Percentiles rank a stretch among this genome's conserved stretches.
phyloP scores from a whole-genome alignment of 768 basidiomycete genomes.

The Rhodotorula toruloides region DNA sequence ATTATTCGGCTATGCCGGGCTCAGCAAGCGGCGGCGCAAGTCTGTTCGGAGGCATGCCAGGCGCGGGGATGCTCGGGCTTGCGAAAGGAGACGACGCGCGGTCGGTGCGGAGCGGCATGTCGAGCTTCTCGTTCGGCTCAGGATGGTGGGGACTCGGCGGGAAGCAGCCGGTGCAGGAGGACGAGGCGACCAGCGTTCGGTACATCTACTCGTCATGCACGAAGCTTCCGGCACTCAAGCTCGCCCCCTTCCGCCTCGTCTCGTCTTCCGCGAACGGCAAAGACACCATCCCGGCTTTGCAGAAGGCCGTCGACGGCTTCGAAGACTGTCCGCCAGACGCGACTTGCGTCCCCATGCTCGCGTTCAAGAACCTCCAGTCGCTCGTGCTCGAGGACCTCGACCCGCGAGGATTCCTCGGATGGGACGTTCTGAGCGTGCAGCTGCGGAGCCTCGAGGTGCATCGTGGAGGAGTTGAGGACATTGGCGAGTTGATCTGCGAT shows the following conservation, averaged over 20 bases:
- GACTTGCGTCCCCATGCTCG: constrained; percentile 69
- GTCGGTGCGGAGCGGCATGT: not conserved
- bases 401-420: constrained; percentile 72
- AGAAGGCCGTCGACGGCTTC: constrained; percentile 63
- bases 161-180: not conserved
- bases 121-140: constrained; percentile 59
- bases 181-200: constrained; percentile 64
- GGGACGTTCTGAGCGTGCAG: constrained; percentile 69
- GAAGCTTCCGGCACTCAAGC: constrained; percentile 68
- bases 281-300: not conserved
- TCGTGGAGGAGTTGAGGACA: constrained; percentile 74
- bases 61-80: constrained; percentile 5
- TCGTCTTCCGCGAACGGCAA: not conserved
- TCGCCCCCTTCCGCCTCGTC: constrained; percentile 28
- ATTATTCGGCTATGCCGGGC: constrained; percentile 51
- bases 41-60: constrained; percentile 11
- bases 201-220: constrained; percentile 86
- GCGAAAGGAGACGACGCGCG: not conserved
- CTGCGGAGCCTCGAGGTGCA: constrained; percentile 68
- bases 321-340: constrained; percentile 60
- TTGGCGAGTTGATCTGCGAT: constrained; percentile 68
- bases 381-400: constrained; percentile 75
- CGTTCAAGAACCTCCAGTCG: constrained; percentile 75
- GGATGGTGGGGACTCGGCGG: constrained; percentile 61
- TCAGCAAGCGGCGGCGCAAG: not conserved